Evolutionary conservation across 1,139 yeast species (phyloP), one percentile per base, ranked within the genome.

Genomic region (Citeromyces hawaiiensis): DNA sequence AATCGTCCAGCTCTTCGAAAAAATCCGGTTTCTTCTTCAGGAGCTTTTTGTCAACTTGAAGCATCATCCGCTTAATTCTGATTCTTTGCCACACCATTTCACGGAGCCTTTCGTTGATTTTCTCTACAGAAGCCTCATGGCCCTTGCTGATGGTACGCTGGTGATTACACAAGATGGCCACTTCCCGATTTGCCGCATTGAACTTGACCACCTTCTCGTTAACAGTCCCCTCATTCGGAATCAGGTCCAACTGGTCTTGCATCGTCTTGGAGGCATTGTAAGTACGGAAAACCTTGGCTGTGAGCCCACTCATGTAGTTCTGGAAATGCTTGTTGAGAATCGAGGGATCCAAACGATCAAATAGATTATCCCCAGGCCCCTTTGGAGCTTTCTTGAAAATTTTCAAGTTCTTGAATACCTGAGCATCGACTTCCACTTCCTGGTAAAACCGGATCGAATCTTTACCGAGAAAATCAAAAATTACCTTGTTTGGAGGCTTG

Each of bases 241-340:
- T 86, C 52, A 78, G 62, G 55, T 85, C 95, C 44, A 88, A 59
- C 57, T 86, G 96, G 54, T 87, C 94, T 61, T 88, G 96, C 96
- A 88, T 87, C 2, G 96, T 87, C 55, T 85, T 83, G 2, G 96
- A 83, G 0, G 97, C 97, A 61, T 88, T 88, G 57, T 85, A 91
- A 0, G 97, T 88, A 76, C 97, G 94, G 69, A 91, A 91, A 16
- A 87, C 96, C 57, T 88, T 88, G 9, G 98, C 97, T 0, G 96
- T 86, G 49, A 91, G 68, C 0, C 97, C 97, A 36, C 83, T 78
- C 94, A 88, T 83, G 59, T 87, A 87, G 45, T 70, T 76, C 55
- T 86, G 96, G 53, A 91, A 73, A 55, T 86, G 88, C 56, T 80
- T 83, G 65, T 88, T 88, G 51, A 88, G 67, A 40, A 81, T 64